Evolutionary conservation across 2,329 filamentous ascomycete species (phyloP).

Genomic region (Coniosporium tulheliwenetii): DNA sequence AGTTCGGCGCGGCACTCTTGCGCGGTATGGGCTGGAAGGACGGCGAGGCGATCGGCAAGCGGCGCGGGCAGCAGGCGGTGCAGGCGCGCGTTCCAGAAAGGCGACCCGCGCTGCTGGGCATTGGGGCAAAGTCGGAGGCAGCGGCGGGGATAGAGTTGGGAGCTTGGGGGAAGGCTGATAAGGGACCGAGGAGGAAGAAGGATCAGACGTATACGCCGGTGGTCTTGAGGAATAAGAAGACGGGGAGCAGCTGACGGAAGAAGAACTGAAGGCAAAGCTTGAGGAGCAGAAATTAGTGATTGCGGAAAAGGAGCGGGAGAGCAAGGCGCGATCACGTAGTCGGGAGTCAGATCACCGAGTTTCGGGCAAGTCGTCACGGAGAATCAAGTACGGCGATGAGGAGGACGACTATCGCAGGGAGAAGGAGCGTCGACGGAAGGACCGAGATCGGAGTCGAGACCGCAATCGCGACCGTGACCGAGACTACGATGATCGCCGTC

Average conservation of each 20-base stretch:
- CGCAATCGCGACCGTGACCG: slow-evolving; percentile 2
- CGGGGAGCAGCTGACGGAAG: slow-evolving; percentile 48
- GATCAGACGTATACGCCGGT: slow-evolving; percentile 47
- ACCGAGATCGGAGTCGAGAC: slow-evolving; percentile 1
- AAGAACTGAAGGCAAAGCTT: slow-evolving; percentile 38
- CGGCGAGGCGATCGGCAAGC: slow-evolving; percentile 40
- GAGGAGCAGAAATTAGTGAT: slow-evolving; percentile 31
- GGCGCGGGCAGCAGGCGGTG: slow-evolving; percentile 24
- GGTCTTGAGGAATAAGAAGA: slow-evolving; percentile 43
- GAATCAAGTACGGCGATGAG: slow-evolving; percentile 6
- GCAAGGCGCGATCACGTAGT: slow-evolving; percentile 19
- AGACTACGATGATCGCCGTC: slow-evolving; percentile 2
- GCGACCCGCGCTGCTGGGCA: slow-evolving; percentile 67
- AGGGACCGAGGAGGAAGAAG: slow-evolving; percentile 31
- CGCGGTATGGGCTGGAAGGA: slow-evolving; percentile 93
- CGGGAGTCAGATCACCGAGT: slow-evolving; percentile 11
- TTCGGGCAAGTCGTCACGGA: slow-evolving; percentile 5
- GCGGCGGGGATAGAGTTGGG: slow-evolving; percentile 54
- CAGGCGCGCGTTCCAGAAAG: slow-evolving; percentile 52
- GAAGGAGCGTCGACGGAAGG: slow-evolving; percentile 1
- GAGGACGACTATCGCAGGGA: slow-evolving; percentile 7
- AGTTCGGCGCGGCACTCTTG: slow-evolving; percentile 81
- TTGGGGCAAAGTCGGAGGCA: slow-evolving; percentile 69
- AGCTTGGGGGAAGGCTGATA: slow-evolving; percentile 56
- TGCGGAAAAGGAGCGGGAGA: slow-evolving; percentile 22